Evolutionary conservation across 768 basidiomycete species (phyloP).

Genomic region (Trametes punicea): DNA sequence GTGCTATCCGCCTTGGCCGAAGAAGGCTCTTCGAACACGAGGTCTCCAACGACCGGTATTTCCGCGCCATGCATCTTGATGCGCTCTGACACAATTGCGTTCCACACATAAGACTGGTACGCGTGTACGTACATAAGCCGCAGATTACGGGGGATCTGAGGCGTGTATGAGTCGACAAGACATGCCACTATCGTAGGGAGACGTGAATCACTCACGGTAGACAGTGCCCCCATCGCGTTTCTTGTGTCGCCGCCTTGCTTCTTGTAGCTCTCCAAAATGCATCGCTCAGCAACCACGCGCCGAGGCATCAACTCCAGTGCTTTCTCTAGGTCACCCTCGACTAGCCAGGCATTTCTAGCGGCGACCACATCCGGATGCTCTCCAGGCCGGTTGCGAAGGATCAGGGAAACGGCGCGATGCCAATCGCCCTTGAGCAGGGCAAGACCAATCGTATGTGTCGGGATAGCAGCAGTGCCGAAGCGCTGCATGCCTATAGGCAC

Average conservation of each 20-base stretch:
- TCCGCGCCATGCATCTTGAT: conserved; percentile 73
- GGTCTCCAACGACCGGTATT: conserved; percentile 78
- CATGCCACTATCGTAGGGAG: background rate
- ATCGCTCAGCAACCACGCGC: conserved; percentile 89
- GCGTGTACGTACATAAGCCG: conserved; percentile 98
- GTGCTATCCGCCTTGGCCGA: conserved; percentile 28
- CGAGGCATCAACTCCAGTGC: conserved; percentile 87
- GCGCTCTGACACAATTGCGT: conserved; percentile 92
- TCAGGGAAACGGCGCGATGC: conserved; percentile 79
- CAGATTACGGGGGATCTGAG: conserved; percentile 90
- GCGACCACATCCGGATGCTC: conserved; percentile 89
- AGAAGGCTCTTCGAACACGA: conserved; percentile 66
- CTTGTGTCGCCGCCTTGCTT: conserved; percentile 74
- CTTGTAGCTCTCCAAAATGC: conserved; percentile 86
- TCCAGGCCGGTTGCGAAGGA: conserved; percentile 80
- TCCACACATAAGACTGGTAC: conserved; percentile 99
- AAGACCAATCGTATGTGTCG: conserved; percentile 92
- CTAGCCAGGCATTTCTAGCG: conserved; percentile 86
- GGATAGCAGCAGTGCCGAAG: conserved; percentile 94
- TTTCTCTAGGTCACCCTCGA: conserved; percentile 72
- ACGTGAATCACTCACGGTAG: conserved; percentile 52
- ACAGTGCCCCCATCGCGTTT: conserved; percentile 85
- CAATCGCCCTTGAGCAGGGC: conserved; percentile 88
- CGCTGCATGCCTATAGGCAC: conserved; percentile 84
- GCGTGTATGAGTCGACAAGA: background rate